Base-by-base conservation (phyloP, 345 rosid genomes). In the Theobroma cacao region DNA sequence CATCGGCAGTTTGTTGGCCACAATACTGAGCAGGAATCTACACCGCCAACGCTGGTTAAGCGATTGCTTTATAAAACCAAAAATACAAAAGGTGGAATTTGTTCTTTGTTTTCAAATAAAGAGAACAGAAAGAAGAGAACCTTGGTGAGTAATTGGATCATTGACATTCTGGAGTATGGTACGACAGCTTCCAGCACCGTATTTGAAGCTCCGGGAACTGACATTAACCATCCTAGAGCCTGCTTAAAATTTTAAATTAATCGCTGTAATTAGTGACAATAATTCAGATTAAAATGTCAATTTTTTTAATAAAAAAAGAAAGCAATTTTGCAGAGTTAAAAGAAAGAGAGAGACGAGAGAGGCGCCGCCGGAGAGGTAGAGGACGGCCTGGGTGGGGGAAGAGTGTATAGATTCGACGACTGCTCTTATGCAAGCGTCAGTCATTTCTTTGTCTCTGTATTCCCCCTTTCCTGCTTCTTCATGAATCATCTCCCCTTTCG, bases 151-250 rank as follows among this genome's bases (percentile, higher is more conserved):
- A 92, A 86, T 72, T 96, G 97, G 41, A 89, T 79, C 79, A 76
- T 79, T 52, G 98, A 89, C 79, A 86, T 84, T 68, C 82, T 77
- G 65, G 98, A 90, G 85, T 94, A 94, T 1, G 99, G 98, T 26
- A 94, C 87, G 63, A 92, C 85, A 4, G 91, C 88, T 88, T 96
- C 99, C 2, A 96, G 95, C 47, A 96, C 89, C 17, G 99, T 94
- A 76, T 79, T 91, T 40, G 97, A 76, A 76, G 99, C 97, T 85
- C 99, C 98, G 6, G 99, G 97, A 3, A 96, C 90, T 0, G 99
- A 85, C 83, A 88, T 84, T 84, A 96, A 83, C 91, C 88, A 87
- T 18, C 97, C 97, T 48, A 94, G 74, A 38, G 91, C 93, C 98
- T 93, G 85, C 6, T 24, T 36, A 17, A 73, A 47, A 45, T 9